These are phyloP conservation scores for Hypoxylon sp. DNA, from an alignment of 2,329 filamentous ascomycete genomes.

Conservation along the genomic window DNA sequence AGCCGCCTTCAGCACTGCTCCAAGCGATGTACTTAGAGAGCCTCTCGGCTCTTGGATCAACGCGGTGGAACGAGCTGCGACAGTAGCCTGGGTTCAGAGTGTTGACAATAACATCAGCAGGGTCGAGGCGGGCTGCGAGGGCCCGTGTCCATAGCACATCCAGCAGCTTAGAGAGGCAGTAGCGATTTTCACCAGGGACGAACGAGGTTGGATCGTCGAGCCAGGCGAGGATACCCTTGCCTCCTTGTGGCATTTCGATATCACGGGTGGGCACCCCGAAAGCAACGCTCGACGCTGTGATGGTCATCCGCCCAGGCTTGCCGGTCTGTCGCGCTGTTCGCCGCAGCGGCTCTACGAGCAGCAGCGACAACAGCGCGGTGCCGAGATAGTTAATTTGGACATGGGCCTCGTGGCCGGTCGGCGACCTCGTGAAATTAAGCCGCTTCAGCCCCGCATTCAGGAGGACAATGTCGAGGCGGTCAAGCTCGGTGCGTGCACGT, in stretches of 20 bases:
- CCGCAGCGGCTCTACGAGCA: conserved; percentile 31
- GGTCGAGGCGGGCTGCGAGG: conserved; percentile 27
- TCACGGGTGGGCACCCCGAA: conserved; percentile 27
- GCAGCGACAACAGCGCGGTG: conserved; percentile 40
- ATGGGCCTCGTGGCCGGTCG: conserved; percentile 39
- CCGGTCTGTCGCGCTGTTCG: conserved; percentile 22
- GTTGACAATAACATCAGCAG: conserved; percentile 33
- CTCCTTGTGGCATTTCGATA: conserved; percentile 23
- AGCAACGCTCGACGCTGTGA: conserved; percentile 39
- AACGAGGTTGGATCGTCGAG: conserved; percentile 40
- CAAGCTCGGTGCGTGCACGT: conserved; percentile 23
- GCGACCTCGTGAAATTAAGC: conserved; percentile 30
- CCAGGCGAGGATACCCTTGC: conserved; percentile 24
- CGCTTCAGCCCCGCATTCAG: conserved; percentile 40
- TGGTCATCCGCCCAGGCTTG: conserved; percentile 34
- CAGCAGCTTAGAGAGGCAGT: conserved; percentile 40
- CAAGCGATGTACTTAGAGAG: conserved; percentile 24
- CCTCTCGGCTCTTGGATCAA: conserved; percentile 14
- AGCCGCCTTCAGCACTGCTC: conserved; percentile 24
- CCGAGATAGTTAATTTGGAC: conserved; percentile 41
- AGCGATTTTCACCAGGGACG: conserved; percentile 30
- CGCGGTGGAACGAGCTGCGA: conserved; percentile 39
- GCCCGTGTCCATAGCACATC: conserved; percentile 38
- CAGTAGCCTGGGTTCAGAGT: conserved; percentile 40
- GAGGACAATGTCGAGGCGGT: conserved; percentile 38